Base-by-base conservation (phyloP, 73 alveolate genomes). In the Durusdinium trenchii region DNA sequence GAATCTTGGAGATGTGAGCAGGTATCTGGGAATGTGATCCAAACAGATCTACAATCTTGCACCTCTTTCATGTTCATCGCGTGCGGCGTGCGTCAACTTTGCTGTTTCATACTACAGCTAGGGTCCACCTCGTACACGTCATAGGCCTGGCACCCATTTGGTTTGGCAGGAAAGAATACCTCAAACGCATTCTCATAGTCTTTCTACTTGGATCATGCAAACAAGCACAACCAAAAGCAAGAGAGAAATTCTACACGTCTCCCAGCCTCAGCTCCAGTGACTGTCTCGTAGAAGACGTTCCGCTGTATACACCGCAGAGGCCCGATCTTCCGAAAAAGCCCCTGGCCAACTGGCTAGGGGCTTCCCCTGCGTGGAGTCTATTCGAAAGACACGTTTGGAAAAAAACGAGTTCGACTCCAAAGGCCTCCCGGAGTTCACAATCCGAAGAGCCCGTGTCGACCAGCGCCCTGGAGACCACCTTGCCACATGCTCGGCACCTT, bases 381-480 rank as follows among this genome's bases (percentile, higher is more conserved):
- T 12, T 35, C 52, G 52, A 32, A 6, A 71, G 36, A 6, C 84
- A 71, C 6, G 38, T 28, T 12, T 6, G 9, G 52, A 73, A 32
- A 73, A 20, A 3, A 20, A 62, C 38, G 43, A 73, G 20, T 1
- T n/a, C 52, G 50, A 28, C 30, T 50, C 7, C 51, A 14, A 32
- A 4, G 36, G 86, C 96, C 96, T 89, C 96, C 96, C 96, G 96
- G 51, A 89, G 76, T 71, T 89, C 96, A 51, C 96, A 67, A 38
- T 89, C 96, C 7, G 96, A 89, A 1, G 86, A 64, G 71, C 96
- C 96, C 16, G 96, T 89, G 86, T 89, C 96, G 43, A 89, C 96
- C 85, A 89, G 86, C 18, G 96, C 96, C 35, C 71, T 46, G 51
- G 86, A 75, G 69, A 89, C 96, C 45, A 89, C 96, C 96, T 89